Base-by-base conservation (phyloP, 805 yeast species). In the Spathaspora girioi region DNA sequence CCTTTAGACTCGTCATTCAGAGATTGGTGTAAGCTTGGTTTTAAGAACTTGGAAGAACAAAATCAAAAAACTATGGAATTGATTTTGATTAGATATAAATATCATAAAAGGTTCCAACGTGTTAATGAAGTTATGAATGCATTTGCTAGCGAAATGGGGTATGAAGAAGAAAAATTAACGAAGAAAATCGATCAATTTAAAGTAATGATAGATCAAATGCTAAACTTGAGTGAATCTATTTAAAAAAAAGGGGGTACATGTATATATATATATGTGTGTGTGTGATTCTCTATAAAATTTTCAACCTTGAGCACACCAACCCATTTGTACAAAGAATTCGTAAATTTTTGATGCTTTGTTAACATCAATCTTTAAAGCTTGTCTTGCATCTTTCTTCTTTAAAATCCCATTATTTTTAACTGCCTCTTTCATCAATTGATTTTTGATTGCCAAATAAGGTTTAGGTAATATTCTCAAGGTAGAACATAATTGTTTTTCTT, bases 391-490 rank as follows among this genome's bases (percentile, higher is more conserved):
- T 62, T 89, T 86, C 69, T 88, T 86, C 71, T 89, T 89, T 61
- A 94, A 66, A 6, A 79, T 70, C 5, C 98, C 98, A 40, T 96
- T 96, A 43, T 87, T 84, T 57, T 89, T 84, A 40, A 92, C 73
- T 31, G 96, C 82, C 63, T 92, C 97, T 59, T 96, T 82, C 75
- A 94, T 90, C 50, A 94, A 68, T 2, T 89, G 83, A 65, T 89
- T 96, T 64, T 94, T 94, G 56, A 94, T 89, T 2, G 96, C 97
- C 54, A 94, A 73, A 63, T 93, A 94, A 2, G 98, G 96, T 66
- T 94, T 93, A 14, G 99, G 99, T 51, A 87, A 70, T 10, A 96
- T 86, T 55, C 96, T 82, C 54, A 96, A 75, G 46, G 83, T 87
- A 4, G 92, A 78, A 70, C 99, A 96, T 45, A 94, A 70, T 50